phyloP scores from a whole-genome alignment of 345 rosid genomes.

The Carallia brachiata region DNA sequence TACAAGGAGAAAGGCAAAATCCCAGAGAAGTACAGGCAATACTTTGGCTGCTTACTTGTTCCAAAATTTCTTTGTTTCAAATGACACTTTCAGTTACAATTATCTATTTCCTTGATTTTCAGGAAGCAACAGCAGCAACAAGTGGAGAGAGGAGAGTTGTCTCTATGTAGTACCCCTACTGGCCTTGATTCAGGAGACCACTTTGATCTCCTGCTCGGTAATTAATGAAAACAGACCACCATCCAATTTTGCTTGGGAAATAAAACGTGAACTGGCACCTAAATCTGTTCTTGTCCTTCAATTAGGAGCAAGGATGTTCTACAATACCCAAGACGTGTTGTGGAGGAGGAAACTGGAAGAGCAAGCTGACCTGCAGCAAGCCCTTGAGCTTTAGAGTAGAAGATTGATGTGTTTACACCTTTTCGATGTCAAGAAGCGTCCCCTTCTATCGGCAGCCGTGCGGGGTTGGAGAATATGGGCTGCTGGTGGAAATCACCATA shows the following conservation, averaged over 20 bases:
- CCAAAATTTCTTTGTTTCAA: neutral
- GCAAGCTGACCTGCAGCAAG: too few relatives aligned
- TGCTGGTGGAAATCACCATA: too few relatives aligned
- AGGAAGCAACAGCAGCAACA: slow-evolving; percentile 54
- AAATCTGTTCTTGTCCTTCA: neutral
- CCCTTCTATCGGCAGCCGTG: too few relatives aligned
- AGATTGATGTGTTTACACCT: slow-evolving; percentile 35
- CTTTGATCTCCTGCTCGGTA: slow-evolving; percentile 52
- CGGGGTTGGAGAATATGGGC: too few relatives aligned
- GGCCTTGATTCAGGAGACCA: slow-evolving; percentile 74
- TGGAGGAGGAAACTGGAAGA: too few relatives aligned
- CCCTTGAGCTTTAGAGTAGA: too few relatives aligned
- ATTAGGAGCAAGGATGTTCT: too few relatives aligned
- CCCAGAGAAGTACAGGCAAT: too few relatives aligned
- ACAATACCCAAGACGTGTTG: too few relatives aligned
- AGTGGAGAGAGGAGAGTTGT: slow-evolving; percentile 54
- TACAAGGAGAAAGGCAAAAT: too few relatives aligned
- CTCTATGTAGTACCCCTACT: slow-evolving; percentile 63
- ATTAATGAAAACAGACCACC: slow-evolving; percentile 1
- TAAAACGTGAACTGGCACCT: neutral
- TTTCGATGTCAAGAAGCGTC: slow-evolving; percentile 45
- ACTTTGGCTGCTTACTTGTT: too few relatives aligned
- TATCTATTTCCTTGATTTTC: slow-evolving; percentile 12
- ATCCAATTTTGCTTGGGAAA: neutral
- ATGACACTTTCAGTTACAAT: neutral